Base-by-base conservation (phyloP, 148 eudicot genomes). In the Simmondsia chinensis region DNA sequence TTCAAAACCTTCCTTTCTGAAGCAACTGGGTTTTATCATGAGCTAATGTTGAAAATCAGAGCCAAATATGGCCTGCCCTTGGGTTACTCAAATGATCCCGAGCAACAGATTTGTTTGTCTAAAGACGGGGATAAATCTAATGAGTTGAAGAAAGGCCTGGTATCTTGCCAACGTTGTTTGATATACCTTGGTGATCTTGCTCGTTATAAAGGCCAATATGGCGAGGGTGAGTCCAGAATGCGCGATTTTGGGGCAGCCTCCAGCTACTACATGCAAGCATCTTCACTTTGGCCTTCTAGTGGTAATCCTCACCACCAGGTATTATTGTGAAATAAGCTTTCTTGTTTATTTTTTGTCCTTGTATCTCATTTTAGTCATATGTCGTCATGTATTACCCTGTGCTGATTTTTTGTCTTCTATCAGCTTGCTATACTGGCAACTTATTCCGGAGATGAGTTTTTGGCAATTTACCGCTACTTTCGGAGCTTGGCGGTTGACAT, bases 301-400 rank as follows among this genome's bases (percentile, higher is more conserved):
- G 99, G 99, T 19, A 93, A 93, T 57, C 96, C 99, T 39, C 96
- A 93, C 50, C 96, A 93, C 63, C 99, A 93, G 99, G 99, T 82
- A 53, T 47, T 18, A n/a, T n/a, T n/a, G n/a, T n/a, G n/a, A n/a
- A n/a, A n/a, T n/a, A n/a, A n/a, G n/a, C n/a, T n/a, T n/a, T n/a
- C n/a, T n/a, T n/a, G n/a, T n/a, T n/a, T n/a, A n/a, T n/a, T n/a
- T n/a, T n/a, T n/a, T n/a, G n/a, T n/a, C n/a, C n/a, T n/a, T 50
- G 3, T 16, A 8, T 21, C 15, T 22, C 18, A 31, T 29, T 20
- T 42, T 33, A n/a, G 10, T 23, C 10, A 27, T 14, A 3, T 4
- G 20, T 52, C 11, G 17, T 14, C 21, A 9, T n/a, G 9, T 29
- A 4, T 25, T 8, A 23, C 39, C 21, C 18, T 17, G 20, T 15